Percentiles rank a stretch among this genome's conserved stretches.
Evolutionary conservation across 495 filamentous ascomycete genomes (phyloP).

Genomic region (Tuber indicum): DNA sequence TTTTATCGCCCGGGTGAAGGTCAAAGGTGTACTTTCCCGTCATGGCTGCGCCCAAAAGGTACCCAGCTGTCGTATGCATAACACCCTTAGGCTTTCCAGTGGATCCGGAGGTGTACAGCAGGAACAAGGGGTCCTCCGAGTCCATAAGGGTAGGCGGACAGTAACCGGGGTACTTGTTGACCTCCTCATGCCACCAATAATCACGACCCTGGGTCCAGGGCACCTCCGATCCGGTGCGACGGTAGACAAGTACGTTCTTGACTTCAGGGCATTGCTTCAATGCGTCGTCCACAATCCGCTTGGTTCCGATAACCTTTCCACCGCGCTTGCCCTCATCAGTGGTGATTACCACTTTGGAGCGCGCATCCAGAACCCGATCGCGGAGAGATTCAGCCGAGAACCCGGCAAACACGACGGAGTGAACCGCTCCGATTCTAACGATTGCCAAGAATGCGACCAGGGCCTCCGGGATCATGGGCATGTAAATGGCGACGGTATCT

Average conservation of each 20-base stretch:
- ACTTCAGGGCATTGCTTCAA: conserved; percentile 96
- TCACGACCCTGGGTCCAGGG: conserved; percentile 86
- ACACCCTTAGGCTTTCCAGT: conserved; percentile 99
- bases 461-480: conserved; percentile 98
- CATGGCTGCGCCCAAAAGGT: conserved; percentile 81
- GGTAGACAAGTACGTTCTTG: conserved; percentile 76
- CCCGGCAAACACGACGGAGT: conserved; percentile 97
- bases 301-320: conserved; percentile 94
- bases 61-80: conserved; percentile 95
- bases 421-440: conserved; percentile 84
- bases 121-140: conserved; percentile 93
- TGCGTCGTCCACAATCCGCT: conserved; percentile 98
- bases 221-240: conserved; percentile 89
- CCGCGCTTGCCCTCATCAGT: conserved; percentile 96
- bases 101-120: conserved; percentile 95
- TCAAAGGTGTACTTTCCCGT: conserved; percentile 99
- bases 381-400: conserved; percentile 96
- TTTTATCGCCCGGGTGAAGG: conserved; percentile 84
- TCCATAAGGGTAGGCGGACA: conserved; percentile 77
- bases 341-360: conserved; percentile 89
- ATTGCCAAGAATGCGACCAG: conserved; percentile 86
- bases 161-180: conserved; percentile 89
- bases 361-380: conserved; percentile 86
- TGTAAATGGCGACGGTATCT: conserved; percentile 93
- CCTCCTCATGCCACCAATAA: conserved; percentile 97